Evolutionary conservation across 2,329 filamentous ascomycete species (phyloP).

Genomic region (Beauveria asiatica): DNA sequence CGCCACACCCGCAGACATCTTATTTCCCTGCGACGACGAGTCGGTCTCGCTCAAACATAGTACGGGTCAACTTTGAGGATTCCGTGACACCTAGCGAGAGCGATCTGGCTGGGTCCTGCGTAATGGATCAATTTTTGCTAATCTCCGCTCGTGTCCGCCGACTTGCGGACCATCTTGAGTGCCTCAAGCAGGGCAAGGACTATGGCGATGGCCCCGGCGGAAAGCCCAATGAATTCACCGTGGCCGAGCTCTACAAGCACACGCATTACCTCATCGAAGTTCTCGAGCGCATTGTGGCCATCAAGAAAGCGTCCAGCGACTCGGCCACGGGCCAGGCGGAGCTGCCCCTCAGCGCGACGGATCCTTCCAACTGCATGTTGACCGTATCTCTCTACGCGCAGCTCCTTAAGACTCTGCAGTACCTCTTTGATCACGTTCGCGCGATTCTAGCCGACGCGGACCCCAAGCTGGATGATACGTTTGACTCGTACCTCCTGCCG

Average conservation of each 20-base stretch:
- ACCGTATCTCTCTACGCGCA: conserved; percentile 30
- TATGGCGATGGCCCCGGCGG: conserved; percentile 17
- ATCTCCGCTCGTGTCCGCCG: conserved; percentile 30
- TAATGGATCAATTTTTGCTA: conserved; percentile 32
- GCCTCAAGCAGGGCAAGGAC: conserved; percentile 14
- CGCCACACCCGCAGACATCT: not conserved
- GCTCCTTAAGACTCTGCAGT: conserved; percentile 33
- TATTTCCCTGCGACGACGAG: not conserved
- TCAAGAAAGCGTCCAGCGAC: not conserved
- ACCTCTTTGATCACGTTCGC: conserved; percentile 29
- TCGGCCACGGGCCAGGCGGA: not conserved
- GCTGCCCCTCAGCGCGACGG: conserved; percentile 19
- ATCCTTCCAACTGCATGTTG: conserved; percentile 30
- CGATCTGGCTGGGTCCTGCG: conserved; percentile 16
- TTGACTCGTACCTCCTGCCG: conserved; percentile 31
- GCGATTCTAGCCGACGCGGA: conserved; percentile 23
- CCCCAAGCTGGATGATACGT: conserved; percentile 17
- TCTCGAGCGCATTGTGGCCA: conserved; percentile 8
- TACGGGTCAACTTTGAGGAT: not conserved
- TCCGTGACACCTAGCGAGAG: conserved; percentile 11
- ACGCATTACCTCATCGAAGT: conserved; percentile 20
- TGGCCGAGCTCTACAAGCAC: conserved; percentile 33
- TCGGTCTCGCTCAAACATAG: not conserved
- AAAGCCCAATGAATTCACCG: conserved; percentile 25
- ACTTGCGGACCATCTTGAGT: conserved; percentile 26